phyloP scores from a whole-genome alignment of 2,329 filamentous ascomycete species.

The Pseudonectria buxi region DNA sequence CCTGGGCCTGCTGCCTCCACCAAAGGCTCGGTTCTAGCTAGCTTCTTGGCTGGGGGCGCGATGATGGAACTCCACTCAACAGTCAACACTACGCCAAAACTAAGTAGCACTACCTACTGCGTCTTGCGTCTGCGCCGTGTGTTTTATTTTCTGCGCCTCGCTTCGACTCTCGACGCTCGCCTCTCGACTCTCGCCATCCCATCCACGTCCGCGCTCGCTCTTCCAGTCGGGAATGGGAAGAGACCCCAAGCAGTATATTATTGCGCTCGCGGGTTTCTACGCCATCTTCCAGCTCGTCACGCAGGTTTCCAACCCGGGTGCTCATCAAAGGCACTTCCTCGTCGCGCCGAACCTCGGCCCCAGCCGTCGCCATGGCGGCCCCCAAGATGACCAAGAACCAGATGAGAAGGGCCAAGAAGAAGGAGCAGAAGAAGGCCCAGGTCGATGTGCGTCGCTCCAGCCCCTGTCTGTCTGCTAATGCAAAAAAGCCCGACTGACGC shows the following conservation, averaged over 20 bases:
- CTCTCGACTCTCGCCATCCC: background rate
- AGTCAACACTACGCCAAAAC: no score
- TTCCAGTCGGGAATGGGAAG: conserved; percentile 25
- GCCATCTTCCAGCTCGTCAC: conserved; percentile 31
- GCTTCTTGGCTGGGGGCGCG: no score
- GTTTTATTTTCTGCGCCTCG: no score
- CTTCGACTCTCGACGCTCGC: no score
- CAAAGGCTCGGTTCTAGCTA: no score
- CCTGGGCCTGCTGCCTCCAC: no score
- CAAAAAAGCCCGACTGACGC: conserved; percentile 12
- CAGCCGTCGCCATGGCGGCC: conserved; percentile 46
- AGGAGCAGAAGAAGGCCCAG: conserved; percentile 71
- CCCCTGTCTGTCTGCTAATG: background rate
- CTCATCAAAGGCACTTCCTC: conserved; percentile 19
- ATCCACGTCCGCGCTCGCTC: conserved; percentile 4
- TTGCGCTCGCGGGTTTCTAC: conserved; percentile 28
- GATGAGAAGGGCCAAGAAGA: conserved; percentile 87
- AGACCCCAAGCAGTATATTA: conserved; percentile 32
- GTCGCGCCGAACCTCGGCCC: conserved; percentile 20
- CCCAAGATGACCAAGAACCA: conserved; percentile 89
- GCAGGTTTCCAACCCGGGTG: conserved; percentile 25
- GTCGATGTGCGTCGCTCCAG: conserved; percentile 38
- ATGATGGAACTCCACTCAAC: no score
- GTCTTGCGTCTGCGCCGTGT: no score
- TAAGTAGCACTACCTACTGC: no score